A percentile compares a stretch with the other conserved stretches of the same genome.
Conservation (phyloP, 2,329 filamentous ascomycete species). For the Cytospora piceicola region DNA sequence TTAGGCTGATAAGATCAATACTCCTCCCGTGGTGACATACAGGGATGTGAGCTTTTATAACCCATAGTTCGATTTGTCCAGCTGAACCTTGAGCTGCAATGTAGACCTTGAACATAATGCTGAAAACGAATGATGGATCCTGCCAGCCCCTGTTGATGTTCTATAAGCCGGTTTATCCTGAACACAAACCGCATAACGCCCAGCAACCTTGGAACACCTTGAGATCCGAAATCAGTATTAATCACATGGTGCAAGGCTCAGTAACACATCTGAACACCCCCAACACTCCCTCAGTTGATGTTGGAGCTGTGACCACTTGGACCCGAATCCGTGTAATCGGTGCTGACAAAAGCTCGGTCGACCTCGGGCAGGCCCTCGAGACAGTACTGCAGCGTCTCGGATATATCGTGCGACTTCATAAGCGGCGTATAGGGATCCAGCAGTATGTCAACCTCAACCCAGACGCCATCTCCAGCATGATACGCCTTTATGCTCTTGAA, state of each 20-base stretch:
- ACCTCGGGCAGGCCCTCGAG: slow-evolving; percentile 51
- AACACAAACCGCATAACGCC: background rate
- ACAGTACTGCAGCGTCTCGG: slow-evolving; percentile 67
- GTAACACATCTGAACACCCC: background rate
- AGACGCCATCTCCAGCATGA: slow-evolving; percentile 65
- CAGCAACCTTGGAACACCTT: background rate
- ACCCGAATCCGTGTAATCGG: slow-evolving; percentile 63
- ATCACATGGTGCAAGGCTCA: background rate
- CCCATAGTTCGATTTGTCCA: background rate
- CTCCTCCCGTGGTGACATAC: background rate
- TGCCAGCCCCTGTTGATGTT: background rate
- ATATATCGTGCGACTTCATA: slow-evolving; percentile 60
- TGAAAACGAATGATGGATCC: background rate
- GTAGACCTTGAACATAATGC: no score
- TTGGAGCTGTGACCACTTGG: slow-evolving; percentile 43
- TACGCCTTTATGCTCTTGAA: slow-evolving; percentile 61
- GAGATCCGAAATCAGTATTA: background rate
- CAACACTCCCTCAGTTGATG: background rate
- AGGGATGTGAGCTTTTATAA: background rate
- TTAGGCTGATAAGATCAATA: background rate
- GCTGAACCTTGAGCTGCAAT: background rate
- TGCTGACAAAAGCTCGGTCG: slow-evolving; percentile 46
- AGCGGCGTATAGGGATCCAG: slow-evolving; percentile 57
- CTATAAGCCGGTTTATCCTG: no score
- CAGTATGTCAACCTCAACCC: slow-evolving; percentile 65